These are phyloP conservation scores for Auriculariales sp. DNA, from an alignment of 768 basidiomycete species.

Conservation along the genomic window DNA sequence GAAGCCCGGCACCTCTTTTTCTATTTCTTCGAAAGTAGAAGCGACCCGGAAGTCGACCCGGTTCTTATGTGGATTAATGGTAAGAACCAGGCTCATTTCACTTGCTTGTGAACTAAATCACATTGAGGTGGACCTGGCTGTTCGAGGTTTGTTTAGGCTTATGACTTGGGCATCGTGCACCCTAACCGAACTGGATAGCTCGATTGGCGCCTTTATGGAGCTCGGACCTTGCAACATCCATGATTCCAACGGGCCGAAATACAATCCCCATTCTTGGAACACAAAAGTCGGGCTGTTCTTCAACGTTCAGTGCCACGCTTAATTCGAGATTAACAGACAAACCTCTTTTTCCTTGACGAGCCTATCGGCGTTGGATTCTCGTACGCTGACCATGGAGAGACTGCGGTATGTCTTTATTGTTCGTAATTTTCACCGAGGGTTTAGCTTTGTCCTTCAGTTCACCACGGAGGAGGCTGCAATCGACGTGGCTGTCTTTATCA, in stretches of 20 bases:
- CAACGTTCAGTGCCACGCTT: conserved; percentile 18
- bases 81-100: too few relatives aligned
- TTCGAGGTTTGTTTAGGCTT: conserved; percentile 11
- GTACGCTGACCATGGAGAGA: conserved; percentile 20
- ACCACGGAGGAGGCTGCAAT: conserved; percentile 51
- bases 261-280: conserved; percentile 32
- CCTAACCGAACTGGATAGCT: too few relatives aligned
- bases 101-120: too few relatives aligned
- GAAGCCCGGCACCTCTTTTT: conserved; percentile 7
- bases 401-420: conserved; percentile 1
- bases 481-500: conserved; percentile 21
- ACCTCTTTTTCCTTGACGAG: conserved; percentile 10
- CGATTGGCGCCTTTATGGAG: conserved; percentile 13
- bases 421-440: not conserved
- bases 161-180: too few relatives aligned
- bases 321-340: conserved; percentile 13
- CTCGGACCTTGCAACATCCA: conserved; percentile 14
- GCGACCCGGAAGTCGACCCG: conserved; percentile 13
- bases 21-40: conserved; percentile 15
- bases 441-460: not conserved
- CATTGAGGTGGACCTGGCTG: conserved; percentile 29
- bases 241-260: conserved; percentile 7
- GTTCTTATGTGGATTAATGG: conserved; percentile 18
- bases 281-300: conserved; percentile 18
- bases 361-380: conserved; percentile 31